These are phyloP conservation scores for Lepiota venenata DNA, from an alignment of 768 basidiomycete genomes.

Conservation along the genomic window DNA sequence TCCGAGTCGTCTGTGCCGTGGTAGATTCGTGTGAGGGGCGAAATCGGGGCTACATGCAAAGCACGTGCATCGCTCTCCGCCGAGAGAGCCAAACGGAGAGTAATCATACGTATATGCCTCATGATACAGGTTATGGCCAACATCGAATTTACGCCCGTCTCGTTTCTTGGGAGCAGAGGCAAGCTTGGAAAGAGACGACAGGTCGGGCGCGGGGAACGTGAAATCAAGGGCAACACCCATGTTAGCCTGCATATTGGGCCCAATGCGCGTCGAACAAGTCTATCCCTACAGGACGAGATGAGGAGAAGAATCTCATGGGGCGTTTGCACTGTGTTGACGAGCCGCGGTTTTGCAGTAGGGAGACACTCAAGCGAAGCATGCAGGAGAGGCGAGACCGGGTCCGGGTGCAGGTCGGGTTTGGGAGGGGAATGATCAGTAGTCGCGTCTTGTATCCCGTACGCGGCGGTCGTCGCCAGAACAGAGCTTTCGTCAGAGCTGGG, in stretches of 20 bases:
- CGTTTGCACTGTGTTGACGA: constrained; percentile 50
- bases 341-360: constrained; percentile 54
- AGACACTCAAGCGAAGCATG: constrained; percentile 57
- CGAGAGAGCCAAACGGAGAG: constrained; percentile 41
- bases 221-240: constrained; percentile 80
- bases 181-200: not conserved
- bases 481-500: too few species aligned
- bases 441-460: not conserved
- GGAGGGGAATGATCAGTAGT: constrained; percentile 2
- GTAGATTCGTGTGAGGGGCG: constrained; percentile 30
- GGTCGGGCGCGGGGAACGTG: constrained; percentile 41
- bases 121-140: constrained; percentile 78
- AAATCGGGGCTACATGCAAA: constrained; percentile 51
- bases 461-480: not conserved
- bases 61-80: constrained; percentile 41
- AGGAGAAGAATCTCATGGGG: constrained; percentile 78
- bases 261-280: constrained; percentile 77
- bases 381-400: constrained; percentile 39
- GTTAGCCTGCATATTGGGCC: constrained; percentile 64
- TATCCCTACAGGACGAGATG: constrained; percentile 58
- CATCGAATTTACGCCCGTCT: constrained; percentile 28
- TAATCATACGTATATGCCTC: constrained; percentile 59
- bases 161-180: constrained; percentile 24
- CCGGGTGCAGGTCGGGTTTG: constrained; percentile 7
- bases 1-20: constrained; percentile 44